Evolutionary conservation across 2,329 filamentous ascomycete genomes (phyloP).

Genomic region (Capronia epimyces): DNA sequence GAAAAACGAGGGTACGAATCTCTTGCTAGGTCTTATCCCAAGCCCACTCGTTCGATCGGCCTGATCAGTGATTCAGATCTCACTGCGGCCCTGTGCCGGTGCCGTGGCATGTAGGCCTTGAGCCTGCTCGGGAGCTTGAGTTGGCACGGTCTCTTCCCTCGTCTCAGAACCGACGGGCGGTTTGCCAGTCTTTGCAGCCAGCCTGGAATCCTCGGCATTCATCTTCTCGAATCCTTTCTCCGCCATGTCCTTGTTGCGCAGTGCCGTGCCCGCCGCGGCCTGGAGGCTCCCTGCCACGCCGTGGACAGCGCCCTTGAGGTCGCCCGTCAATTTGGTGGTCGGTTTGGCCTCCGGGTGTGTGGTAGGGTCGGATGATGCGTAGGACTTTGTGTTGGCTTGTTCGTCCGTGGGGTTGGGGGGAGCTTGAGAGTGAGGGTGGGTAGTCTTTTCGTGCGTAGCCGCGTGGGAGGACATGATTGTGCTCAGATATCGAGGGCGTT

Average conservation of each 20-base stretch:
- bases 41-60: no score
- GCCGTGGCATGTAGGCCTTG: not conserved
- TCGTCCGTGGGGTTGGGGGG: not conserved
- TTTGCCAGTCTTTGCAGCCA: conserved; percentile 24
- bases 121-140: not conserved
- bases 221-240: conserved; percentile 27
- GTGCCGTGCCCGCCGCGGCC: conserved; percentile 20
- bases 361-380: conserved; percentile 20
- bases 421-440: conserved; percentile 1
- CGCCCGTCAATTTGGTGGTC: conserved; percentile 18
- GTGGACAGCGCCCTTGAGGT: conserved; percentile 22
- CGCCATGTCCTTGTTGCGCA: conserved; percentile 23
- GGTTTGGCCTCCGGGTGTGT: conserved; percentile 13
- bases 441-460: not conserved
- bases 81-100: not conserved
- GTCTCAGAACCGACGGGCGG: conserved; percentile 20
- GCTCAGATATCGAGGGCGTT: no score
- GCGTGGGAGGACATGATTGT: not conserved
- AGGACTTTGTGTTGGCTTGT: conserved; percentile 4
- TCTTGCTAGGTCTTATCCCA: no score
- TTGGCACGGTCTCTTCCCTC: conserved; percentile 6
- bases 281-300: conserved; percentile 21
- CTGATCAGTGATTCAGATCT: no score
- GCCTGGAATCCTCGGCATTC: conserved; percentile 20
- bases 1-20: no score